Evolutionary conservation across 768 basidiomycete species (phyloP).

Genomic region (Termitomyces sp.): DNA sequence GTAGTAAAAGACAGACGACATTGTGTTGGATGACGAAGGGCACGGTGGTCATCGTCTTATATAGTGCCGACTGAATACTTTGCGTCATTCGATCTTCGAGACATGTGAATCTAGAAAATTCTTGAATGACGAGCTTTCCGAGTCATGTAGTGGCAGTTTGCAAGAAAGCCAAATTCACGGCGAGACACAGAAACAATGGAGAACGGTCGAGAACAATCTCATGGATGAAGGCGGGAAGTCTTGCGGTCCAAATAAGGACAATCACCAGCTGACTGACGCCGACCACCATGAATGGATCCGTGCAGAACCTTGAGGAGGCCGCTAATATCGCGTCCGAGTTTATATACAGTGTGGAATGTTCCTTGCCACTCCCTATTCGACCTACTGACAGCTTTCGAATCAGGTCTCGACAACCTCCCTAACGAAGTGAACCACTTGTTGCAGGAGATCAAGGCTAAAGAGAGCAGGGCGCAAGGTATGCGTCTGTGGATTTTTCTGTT

Average conservation of each 20-base stretch:
- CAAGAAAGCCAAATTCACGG: background rate
- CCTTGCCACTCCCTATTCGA: background rate
- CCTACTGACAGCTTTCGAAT: background rate
- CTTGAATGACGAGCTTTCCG: background rate
- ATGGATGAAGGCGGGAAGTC: no score
- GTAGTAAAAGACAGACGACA: conserved; percentile 30
- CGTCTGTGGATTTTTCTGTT: background rate
- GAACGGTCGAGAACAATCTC: background rate
- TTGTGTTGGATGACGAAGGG: background rate
- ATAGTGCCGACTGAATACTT: background rate
- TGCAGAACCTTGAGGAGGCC: conserved; percentile 50
- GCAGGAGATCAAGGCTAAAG: conserved; percentile 48
- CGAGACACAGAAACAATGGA: background rate
- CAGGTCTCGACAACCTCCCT: conserved; percentile 54
- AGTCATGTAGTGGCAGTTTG: no score
- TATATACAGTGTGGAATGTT: conserved; percentile 48
- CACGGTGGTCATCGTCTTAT: background rate
- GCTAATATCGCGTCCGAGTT: conserved; percentile 52
- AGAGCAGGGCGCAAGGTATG: conserved; percentile 40
- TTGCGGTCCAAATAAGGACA: conserved; percentile 8
- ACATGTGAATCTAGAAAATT: conserved; percentile 1
- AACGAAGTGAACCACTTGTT: conserved; percentile 49
- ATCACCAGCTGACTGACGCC: conserved; percentile 9
- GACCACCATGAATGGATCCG: conserved; percentile 22
- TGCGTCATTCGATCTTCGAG: conserved; percentile 4